Conservation (phyloP, 495 filamentous ascomycete species). For the Podospora conica region DNA sequence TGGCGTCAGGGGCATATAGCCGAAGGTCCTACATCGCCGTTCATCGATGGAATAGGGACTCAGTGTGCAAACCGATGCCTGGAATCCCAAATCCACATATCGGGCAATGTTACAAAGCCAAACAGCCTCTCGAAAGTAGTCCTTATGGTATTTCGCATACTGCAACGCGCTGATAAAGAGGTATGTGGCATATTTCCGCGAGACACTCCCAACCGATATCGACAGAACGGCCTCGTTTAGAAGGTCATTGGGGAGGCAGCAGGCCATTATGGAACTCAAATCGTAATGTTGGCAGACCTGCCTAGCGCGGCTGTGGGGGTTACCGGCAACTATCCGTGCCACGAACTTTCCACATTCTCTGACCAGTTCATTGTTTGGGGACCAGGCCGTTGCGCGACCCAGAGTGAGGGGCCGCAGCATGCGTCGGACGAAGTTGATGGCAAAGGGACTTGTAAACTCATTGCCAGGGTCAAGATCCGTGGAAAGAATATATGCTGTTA, state of each 20-base stretch:
- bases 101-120: background rate
- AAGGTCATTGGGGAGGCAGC: background rate
- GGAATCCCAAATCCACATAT: background rate
- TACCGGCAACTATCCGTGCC: background rate
- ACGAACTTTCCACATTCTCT: background rate
- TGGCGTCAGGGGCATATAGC: background rate
- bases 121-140: too few relatives aligned
- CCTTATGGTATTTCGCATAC: too few relatives aligned
- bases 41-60: too few relatives aligned
- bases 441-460: too few relatives aligned
- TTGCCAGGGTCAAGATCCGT: too few relatives aligned
- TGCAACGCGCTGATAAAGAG: background rate
- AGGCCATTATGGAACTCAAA: background rate
- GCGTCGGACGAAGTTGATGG: too few relatives aligned
- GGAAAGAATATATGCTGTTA: too few relatives aligned
- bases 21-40: too few relatives aligned
- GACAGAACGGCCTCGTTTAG: background rate
- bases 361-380: background rate
- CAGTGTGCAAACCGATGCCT: background rate
- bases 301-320: too few relatives aligned
- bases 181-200: background rate
- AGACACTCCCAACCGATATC: background rate
- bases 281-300: background rate
- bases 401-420: too few relatives aligned
- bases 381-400: too few relatives aligned